Evolutionary conservation across 495 filamentous ascomycete species (phyloP).

Genomic region (Cairneyella variabilis): DNA sequence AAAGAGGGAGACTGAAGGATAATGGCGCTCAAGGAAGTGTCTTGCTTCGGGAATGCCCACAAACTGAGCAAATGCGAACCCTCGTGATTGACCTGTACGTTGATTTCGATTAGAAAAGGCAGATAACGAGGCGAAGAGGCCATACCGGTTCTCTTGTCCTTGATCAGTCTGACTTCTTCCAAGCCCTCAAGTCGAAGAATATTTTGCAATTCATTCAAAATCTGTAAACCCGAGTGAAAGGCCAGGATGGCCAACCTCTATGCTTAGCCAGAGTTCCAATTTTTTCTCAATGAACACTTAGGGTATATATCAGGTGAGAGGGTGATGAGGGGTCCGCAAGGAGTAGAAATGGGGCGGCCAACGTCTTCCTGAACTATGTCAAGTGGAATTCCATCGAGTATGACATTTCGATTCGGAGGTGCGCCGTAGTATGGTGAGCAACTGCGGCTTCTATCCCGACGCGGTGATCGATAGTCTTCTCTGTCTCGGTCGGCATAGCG

Average conservation of each 20-base stretch:
- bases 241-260: conserved; percentile 29
- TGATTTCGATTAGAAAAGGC: conserved; percentile 5
- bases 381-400: conserved; percentile 55
- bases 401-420: conserved; percentile 45
- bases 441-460: conserved; percentile 39
- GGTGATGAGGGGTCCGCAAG: conserved; percentile 19
- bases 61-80: conserved; percentile 69
- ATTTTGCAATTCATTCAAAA: conserved; percentile 56
- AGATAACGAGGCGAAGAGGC: not conserved
- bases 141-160: conserved; percentile 63
- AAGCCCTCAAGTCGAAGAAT: conserved; percentile 54
- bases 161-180: conserved; percentile 63
- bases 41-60: conserved; percentile 53
- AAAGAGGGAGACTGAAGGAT: conserved; percentile 55
- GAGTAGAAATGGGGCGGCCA: conserved; percentile 43
- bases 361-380: conserved; percentile 62
- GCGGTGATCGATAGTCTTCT: conserved; percentile 51
- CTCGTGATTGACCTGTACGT: conserved; percentile 51
- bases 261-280: conserved; percentile 43
- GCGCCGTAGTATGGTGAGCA: conserved; percentile 41
- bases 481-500: conserved; percentile 53
- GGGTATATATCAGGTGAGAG: conserved; percentile 9
- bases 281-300: conserved; percentile 25
- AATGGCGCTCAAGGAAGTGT: conserved; percentile 62
- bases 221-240: conserved; percentile 47